These are phyloP conservation scores for Colletotrichum falcatum DNA, from an alignment of 2,329 filamentous ascomycete genomes.

Conservation along the genomic window DNA sequence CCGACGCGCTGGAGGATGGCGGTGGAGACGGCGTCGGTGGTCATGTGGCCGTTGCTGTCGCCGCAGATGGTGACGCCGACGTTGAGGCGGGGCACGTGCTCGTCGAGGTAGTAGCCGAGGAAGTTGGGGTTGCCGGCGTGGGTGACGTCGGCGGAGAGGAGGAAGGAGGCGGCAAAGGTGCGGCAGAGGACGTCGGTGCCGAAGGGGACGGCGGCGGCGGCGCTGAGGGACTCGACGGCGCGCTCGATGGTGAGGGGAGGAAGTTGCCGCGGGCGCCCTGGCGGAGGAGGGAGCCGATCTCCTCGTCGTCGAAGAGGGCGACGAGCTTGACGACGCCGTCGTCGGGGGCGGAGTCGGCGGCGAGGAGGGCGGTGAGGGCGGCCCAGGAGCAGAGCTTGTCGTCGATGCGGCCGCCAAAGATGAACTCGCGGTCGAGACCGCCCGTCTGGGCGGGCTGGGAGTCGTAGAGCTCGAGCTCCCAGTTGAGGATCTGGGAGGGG, in stretches of 20 bases:
- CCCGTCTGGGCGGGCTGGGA: conserved; percentile 85
- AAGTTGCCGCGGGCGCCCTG: conserved; percentile 94
- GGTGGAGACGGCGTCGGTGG: conserved; percentile 88
- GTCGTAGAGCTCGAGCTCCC: conserved; percentile 97
- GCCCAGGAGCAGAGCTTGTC: conserved; percentile 98
- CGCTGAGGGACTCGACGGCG: conserved; percentile 75
- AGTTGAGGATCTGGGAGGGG: conserved; percentile 85
- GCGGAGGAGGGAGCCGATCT: conserved; percentile 90
- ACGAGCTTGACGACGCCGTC: conserved; percentile 87
- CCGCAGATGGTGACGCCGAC: conserved; percentile 83
- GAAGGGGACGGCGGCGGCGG: conserved; percentile 60
- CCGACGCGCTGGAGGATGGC: conserved; percentile 84
- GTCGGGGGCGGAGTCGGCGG: conserved; percentile 66
- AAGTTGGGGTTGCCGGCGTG: conserved; percentile 98
- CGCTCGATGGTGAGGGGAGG: conserved; percentile 83
- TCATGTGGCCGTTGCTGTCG: conserved; percentile 96
- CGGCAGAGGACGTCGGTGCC: conserved; percentile 76
- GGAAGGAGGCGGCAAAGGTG: conserved; percentile 91
- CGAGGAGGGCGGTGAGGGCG: conserved; percentile 85
- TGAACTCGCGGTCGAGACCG: conserved; percentile 91
- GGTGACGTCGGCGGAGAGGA: conserved; percentile 92
- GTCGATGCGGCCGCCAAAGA: conserved; percentile 94
- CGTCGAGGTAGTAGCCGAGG: conserved; percentile 81
- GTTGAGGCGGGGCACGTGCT: conserved; percentile 90
- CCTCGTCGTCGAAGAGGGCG: conserved; percentile 96